phyloP scores from a whole-genome alignment of 2,329 filamentous ascomycete genomes.

The Trichoderma guizhouense region DNA sequence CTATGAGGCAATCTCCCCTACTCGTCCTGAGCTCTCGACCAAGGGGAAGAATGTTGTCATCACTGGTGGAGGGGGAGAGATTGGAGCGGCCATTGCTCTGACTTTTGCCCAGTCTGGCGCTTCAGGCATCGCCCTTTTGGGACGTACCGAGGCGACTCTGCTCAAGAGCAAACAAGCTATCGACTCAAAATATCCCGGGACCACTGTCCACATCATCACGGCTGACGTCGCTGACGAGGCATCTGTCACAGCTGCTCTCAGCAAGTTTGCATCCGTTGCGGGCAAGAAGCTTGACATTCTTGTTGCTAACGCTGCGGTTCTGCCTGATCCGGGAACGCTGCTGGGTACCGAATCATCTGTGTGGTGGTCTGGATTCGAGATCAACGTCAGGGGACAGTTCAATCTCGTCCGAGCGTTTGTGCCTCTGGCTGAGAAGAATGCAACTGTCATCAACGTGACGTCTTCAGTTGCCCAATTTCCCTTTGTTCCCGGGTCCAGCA shows the following conservation, averaged over 20 bases:
- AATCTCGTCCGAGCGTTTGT: slow-evolving; percentile 30
- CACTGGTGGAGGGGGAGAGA: slow-evolving; percentile 60
- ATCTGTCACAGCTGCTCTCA: slow-evolving; percentile 19
- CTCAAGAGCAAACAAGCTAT: slow-evolving; percentile 39
- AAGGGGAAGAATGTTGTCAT: slow-evolving; percentile 54
- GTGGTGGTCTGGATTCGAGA: slow-evolving; percentile 30
- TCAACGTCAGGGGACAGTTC: slow-evolving; percentile 31
- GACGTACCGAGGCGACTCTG: slow-evolving; percentile 35
- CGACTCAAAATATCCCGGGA: slow-evolving; percentile 42
- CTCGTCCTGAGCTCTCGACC: slow-evolving; percentile 36
- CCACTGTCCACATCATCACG: slow-evolving; percentile 41
- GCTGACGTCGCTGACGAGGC: slow-evolving; percentile 31
- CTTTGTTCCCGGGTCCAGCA: slow-evolving; percentile 29
- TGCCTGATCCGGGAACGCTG: slow-evolving; percentile 21
- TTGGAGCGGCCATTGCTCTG: slow-evolving; percentile 61
- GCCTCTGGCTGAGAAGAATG: slow-evolving; percentile 25
- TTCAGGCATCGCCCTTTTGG: slow-evolving; percentile 38
- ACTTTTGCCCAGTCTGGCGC: slow-evolving; percentile 47
- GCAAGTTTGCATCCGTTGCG: slow-evolving; percentile 21
- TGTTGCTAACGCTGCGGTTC: slow-evolving; percentile 32
- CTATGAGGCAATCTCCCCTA: slow-evolving; percentile 34
- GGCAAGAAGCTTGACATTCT: slow-evolving; percentile 37
- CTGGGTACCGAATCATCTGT: slow-evolving; percentile 22
- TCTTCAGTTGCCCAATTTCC: slow-evolving; percentile 24
- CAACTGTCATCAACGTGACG: slow-evolving; percentile 28